Percentiles rank a stretch among this genome's conserved stretches.
phyloP scores from a whole-genome alignment of 2,329 filamentous ascomycete genomes.

The Fusarium sambucinum region DNA sequence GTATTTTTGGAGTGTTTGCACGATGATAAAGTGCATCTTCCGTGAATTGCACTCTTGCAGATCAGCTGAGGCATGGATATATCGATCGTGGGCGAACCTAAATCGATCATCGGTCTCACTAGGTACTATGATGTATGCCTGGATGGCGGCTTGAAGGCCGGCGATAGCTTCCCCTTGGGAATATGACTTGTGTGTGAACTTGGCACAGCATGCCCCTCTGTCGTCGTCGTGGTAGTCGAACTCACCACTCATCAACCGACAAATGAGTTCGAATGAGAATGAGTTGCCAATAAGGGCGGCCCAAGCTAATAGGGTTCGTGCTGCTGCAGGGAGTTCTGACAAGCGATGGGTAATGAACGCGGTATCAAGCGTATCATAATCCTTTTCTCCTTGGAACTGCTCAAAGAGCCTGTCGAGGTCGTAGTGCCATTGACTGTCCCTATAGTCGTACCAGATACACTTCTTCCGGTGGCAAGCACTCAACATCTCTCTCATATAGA shows the following conservation, averaged over 20 bases:
- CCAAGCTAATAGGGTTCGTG: conserved; percentile 88
- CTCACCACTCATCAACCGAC: conserved; percentile 79
- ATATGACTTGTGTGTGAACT: conserved; percentile 53
- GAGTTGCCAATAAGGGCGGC: conserved; percentile 83
- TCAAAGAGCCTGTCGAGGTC: conserved; percentile 88
- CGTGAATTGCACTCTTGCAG: conserved; percentile 76
- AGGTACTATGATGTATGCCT: conserved; percentile 83
- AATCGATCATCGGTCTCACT: conserved; percentile 89
- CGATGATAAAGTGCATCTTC: conserved; percentile 93
- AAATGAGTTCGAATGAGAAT: conserved; percentile 86
- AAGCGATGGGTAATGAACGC: conserved; percentile 85
- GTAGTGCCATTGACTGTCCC: conserved; percentile 83
- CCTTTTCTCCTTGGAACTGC: conserved; percentile 82
- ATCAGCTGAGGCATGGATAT: conserved; percentile 78
- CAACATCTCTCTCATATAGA: conserved; percentile 92
- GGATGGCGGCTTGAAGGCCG: conserved; percentile 84
- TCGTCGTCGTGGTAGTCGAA: conserved; percentile 71
- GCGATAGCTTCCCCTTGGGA: conserved; percentile 76
- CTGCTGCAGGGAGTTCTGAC: conserved; percentile 77
- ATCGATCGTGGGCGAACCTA: conserved; percentile 89
- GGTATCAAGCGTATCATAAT: conserved; percentile 83
- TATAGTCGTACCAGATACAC: conserved; percentile 93
- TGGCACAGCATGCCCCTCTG: conserved; percentile 47
- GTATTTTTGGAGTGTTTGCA: conserved; percentile 82
- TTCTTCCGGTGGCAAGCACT: conserved; percentile 87